Conservation (phyloP, 345 rosid genomes). For the Luvunga scandens region DNA sequence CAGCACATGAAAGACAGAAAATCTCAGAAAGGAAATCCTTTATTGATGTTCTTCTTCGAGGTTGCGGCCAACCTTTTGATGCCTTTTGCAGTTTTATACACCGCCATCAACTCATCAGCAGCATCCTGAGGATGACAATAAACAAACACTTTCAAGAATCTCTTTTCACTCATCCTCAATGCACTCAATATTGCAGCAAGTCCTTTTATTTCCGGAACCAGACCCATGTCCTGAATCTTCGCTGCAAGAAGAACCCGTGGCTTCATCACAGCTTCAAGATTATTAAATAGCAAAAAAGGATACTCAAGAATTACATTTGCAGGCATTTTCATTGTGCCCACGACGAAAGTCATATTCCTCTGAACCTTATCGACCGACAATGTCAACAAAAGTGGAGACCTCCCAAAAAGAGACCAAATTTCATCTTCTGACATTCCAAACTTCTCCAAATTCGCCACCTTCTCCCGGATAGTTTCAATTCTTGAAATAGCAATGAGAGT, state of each 20-base stretch:
- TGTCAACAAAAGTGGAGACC: conserved; percentile 54
- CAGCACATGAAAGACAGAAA: neutral
- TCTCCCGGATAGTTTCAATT: conserved; percentile 60
- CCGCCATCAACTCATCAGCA: conserved; percentile 54
- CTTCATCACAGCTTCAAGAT: conserved; percentile 55
- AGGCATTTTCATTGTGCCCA: conserved; percentile 62
- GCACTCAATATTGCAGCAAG: conserved; percentile 33
- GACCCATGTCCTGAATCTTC: conserved; percentile 61
- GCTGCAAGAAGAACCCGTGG: conserved; percentile 54
- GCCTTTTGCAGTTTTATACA: conserved; percentile 43
- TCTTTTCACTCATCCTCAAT: conserved; percentile 63
- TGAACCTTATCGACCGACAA: conserved; percentile 76
- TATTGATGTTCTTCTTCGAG: conserved; percentile 42
- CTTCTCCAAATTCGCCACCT: conserved; percentile 67
- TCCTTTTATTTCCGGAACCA: conserved; percentile 46
- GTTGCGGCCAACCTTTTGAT: conserved; percentile 60
- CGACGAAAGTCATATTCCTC: conserved; percentile 76
- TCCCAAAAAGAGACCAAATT: conserved; percentile 56
- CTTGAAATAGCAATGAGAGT: conserved; percentile 63
- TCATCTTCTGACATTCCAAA: conserved; percentile 73
- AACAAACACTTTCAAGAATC: conserved; percentile 58
- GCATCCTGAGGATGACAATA: conserved; percentile 52
- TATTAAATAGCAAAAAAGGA: conserved; percentile 54
- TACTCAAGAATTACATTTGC: conserved; percentile 43
- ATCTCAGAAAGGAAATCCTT: conserved; percentile 70